Evolutionary conservation across 495 filamentous ascomycete genomes (phyloP).

Genomic region (Neurospora sp.): DNA sequence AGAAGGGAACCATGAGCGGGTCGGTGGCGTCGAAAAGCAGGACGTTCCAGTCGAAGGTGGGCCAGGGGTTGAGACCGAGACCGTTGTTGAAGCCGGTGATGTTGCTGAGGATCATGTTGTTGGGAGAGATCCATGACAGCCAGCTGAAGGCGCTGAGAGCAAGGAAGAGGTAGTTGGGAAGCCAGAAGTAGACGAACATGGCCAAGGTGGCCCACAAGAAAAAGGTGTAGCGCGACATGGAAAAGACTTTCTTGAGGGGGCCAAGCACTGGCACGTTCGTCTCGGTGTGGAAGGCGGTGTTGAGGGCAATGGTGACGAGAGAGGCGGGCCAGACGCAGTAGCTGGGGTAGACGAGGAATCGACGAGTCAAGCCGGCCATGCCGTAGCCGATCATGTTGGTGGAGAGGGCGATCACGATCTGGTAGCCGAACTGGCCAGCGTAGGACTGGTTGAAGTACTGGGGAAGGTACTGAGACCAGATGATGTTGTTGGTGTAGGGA

Average conservation of each 20-base stretch:
- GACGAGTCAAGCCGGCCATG: slow-evolving; percentile 39
- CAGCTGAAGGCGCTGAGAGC: slow-evolving; percentile 19
- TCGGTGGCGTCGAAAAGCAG: slow-evolving; percentile 18
- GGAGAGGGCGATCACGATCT: slow-evolving; percentile 28
- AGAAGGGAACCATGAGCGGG: slow-evolving; percentile 31
- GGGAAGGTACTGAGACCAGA: slow-evolving; percentile 32
- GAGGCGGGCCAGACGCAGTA: slow-evolving; percentile 34
- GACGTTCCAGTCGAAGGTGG: slow-evolving; percentile 32
- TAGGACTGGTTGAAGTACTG: slow-evolving; percentile 28
- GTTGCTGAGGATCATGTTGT: slow-evolving; percentile 21
- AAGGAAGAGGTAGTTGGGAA: slow-evolving; percentile 20
- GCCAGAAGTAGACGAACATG: slow-evolving; percentile 22
- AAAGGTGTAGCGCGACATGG: slow-evolving; percentile 24
- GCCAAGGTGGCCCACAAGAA: slow-evolving; percentile 12
- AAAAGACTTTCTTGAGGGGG: slow-evolving; percentile 19
- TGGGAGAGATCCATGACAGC: slow-evolving; percentile 24
- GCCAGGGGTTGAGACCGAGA: slow-evolving; percentile 28
- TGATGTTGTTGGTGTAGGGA: slow-evolving; percentile 28
- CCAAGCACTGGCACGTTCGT: slow-evolving; percentile 21
- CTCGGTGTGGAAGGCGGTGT: slow-evolving; percentile 26
- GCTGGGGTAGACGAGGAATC: slow-evolving; percentile 42
- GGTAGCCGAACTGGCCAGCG: slow-evolving; percentile 24
- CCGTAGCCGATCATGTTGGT: slow-evolving; percentile 41
- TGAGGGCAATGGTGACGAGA: slow-evolving; percentile 30
- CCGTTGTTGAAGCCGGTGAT: slow-evolving; percentile 27